Base-by-base conservation (phyloP, 805 yeast species). In the Candida vaughaniae region DNA sequence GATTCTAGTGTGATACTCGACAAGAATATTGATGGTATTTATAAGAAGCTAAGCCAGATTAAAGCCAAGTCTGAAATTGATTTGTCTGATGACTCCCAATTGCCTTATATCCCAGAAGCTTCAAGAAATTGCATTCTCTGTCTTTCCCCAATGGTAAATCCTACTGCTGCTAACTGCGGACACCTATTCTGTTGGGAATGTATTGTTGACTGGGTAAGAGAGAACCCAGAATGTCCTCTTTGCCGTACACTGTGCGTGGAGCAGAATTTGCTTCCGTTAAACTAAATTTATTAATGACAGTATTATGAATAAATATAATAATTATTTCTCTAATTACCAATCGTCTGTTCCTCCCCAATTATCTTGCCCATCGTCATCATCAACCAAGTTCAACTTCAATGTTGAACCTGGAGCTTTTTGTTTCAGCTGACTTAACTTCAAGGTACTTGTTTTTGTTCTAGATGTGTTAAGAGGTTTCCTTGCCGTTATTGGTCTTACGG, bases 181-280 rank as follows among this genome's bases (percentile, higher is more conserved):
- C 99, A 91, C 57, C 40, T 87, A 11, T 91, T 86, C 58, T 91
- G 99, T 61, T 91, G 98, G 97, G 70, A 68, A 5, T 91, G 98
- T 56, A 79, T 89, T 4, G 71, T 80, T 5, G 95, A 85, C 49
- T 91, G 98, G 98, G 78, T 89, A 41, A 70, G 87, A 44, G 96
- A 89, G 47, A 73, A 75, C 35, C 82, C 88, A 0, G 96, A 89
- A 53, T 91, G 99, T 55, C 98, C 99, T 0, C 65, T 93, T 18
- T 93, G 98, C 54, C 62, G 98, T 36, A 93, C 83, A 46, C 71
- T 66, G 16, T 73, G 87, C 34, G 62, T 70, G 19, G 82, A 75
- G 48, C 82, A 80, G 55, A 76, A 79, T 43, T 53, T 87, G 35
- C 62, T 87, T 28, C 80, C 86, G 1, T 55, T 84, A 35, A 64